Conservation (phyloP, 352 stramenopile genomes). For the Phytophthora aleatoria region DNA sequence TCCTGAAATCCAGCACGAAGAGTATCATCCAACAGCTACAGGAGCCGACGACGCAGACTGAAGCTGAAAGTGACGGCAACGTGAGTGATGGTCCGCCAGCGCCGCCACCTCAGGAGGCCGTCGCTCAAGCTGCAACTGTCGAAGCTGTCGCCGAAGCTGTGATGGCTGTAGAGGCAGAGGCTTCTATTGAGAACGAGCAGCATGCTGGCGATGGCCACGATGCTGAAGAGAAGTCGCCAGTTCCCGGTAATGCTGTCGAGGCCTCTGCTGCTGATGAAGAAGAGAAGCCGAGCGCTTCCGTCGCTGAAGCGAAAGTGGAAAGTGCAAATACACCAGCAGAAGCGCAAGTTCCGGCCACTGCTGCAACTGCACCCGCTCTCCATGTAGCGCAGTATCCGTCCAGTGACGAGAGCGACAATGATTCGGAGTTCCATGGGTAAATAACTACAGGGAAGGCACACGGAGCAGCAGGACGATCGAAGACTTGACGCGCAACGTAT, state of each 20-base stretch:
- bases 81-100: slow-evolving; percentile 44
- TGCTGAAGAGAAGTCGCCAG: slow-evolving; percentile 16
- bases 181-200: slow-evolving; percentile 3
- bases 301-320: slow-evolving; percentile 8
- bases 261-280: not conserved
- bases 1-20: slow-evolving; percentile 81
- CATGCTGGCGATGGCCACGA: slow-evolving; percentile 1
- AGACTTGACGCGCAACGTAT: slow-evolving; percentile 24
- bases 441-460: not conserved
- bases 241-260: not conserved
- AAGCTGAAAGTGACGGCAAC: slow-evolving; percentile 38
- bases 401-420: slow-evolving; percentile 37
- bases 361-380: slow-evolving; percentile 4
- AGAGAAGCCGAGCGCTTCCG: slow-evolving; percentile 5
- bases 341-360: slow-evolving; percentile 4
- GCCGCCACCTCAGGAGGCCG: slow-evolving; percentile 17
- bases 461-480: slow-evolving; percentile 28
- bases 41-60: slow-evolving; percentile 28
- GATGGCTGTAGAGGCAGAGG: slow-evolving; percentile 22
- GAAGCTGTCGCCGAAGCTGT: slow-evolving; percentile 12
- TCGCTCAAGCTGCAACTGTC: slow-evolving; percentile 4
- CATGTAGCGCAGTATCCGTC: slow-evolving; percentile 31
- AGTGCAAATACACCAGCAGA: slow-evolving; percentile 2
- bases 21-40: slow-evolving; percentile 65
- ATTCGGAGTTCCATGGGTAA: slow-evolving; percentile 39